Evolutionary conservation across 306 rosid genomes (phyloP), one percentile per base, ranked within the genome.

Genomic region (Quercus glauca): DNA sequence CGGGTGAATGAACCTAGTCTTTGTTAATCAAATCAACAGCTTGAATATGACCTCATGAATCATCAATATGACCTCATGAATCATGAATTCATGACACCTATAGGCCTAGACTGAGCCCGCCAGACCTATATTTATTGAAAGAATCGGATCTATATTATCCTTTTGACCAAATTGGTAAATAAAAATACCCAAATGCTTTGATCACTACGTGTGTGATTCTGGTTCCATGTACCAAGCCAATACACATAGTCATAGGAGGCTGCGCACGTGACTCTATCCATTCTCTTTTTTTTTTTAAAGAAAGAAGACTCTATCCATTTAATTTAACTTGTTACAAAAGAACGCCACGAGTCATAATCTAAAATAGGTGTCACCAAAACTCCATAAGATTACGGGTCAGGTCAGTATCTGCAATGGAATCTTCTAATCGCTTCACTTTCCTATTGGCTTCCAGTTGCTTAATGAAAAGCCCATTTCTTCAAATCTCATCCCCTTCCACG

Each of bases 231-330:
- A 45, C 57, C 4, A 73, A 52, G 8, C 15, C 53, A 49, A 49
- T 49, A 49, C 15, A 20, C 25, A 51, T 21, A 21, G 76, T 85
- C 88, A 37, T 52, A 63, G 20, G 63, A 35, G 88, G 83, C 88
- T 85, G 88, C 88, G 69, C 75, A 70, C 83, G 70, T 74, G 87
- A n/a, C 55, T 12, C n/a, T 28, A 67, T 67, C 72, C 26, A 5
- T 37, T 37, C n/a, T n/a, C n/a, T n/a, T n/a, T n/a, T n/a, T n/a
- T n/a, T n/a, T n/a, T n/a, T n/a, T n/a, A n/a, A n/a, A n/a, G n/a
- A n/a, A n/a, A n/a, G n/a, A n/a, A n/a, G 87, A n/a, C 55, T 12
- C n/a, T 28, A 67, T 67, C 72, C 26, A 5, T 37, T 37, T 37
- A 37, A 1, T 35, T 19, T 60, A 23, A 5, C 19, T 65, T 14